Conservation (phyloP, 176 grass and related monocot genomes). For the Elymus sibiricus region DNA sequence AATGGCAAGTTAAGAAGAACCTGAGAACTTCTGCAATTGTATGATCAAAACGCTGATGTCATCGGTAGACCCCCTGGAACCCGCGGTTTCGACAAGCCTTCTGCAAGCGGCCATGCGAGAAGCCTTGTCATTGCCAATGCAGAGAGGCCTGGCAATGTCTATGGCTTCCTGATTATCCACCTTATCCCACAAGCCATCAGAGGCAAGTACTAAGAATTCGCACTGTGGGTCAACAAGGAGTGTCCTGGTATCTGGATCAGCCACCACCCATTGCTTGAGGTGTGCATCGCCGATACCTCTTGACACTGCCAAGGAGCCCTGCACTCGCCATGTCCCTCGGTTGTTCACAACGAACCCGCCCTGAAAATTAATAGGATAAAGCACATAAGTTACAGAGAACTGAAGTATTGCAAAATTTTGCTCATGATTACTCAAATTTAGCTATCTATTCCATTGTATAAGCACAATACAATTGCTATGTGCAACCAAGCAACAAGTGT, state of each 20-base stretch:
- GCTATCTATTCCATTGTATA: not conserved
- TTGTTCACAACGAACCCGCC: slow-evolving; percentile 80
- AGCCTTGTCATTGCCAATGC: slow-evolving; percentile 24
- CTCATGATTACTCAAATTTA: not conserved
- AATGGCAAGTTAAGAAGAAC: slow-evolving; percentile 17
- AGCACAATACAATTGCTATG: not conserved
- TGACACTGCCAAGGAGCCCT: slow-evolving; percentile 88
- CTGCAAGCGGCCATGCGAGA: slow-evolving; percentile 62
- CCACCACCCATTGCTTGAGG: slow-evolving; percentile 86
- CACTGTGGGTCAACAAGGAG: slow-evolving; percentile 56
- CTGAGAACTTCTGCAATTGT: slow-evolving; percentile 58
- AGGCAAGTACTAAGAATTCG: slow-evolving; percentile 92
- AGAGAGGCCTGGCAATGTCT: slow-evolving; percentile 53
- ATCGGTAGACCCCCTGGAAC: slow-evolving; percentile 66
- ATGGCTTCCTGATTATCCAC: slow-evolving; percentile 94
- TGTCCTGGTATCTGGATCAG: slow-evolving; percentile 69
- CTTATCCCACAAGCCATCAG: slow-evolving; percentile 95
- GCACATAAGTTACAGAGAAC: not conserved
- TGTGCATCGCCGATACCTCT: slow-evolving; percentile 86
- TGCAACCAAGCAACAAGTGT: not conserved
- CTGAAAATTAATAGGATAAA: slow-evolving; percentile 40
- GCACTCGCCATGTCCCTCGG: slow-evolving; percentile 90
- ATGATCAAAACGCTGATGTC: slow-evolving; percentile 88
- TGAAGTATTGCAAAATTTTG: not conserved
- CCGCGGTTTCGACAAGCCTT: slow-evolving; percentile 62